Conservation (phyloP, 257 asterid species). For the Capsicum rhomboideum region DNA sequence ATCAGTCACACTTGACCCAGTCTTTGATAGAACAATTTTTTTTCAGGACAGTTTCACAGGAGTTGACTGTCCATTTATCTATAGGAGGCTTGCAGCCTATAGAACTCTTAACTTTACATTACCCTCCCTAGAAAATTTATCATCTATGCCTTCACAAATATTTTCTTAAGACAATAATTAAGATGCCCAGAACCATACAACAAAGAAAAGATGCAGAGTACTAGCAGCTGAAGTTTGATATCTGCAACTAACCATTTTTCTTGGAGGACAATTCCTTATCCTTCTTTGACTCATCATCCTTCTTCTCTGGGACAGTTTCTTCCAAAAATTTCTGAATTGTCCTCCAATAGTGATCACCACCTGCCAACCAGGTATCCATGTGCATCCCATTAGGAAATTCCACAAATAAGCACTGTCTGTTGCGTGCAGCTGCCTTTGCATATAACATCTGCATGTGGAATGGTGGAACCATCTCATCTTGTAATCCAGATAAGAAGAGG, state of each 20-base stretch:
- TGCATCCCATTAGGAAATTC: conserved; percentile 93
- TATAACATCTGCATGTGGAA: conserved; percentile 86
- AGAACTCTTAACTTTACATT: background rate
- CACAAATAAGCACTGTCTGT: conserved; percentile 56
- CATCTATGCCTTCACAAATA: background rate
- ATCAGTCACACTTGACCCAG: background rate
- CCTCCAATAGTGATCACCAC: conserved; percentile 91
- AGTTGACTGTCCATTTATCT: background rate
- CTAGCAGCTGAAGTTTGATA: background rate
- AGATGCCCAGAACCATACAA: background rate
- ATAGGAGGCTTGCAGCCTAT: background rate
- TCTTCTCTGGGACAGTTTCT: conserved; percentile 44
- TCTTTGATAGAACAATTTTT: background rate
- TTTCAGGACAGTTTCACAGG: background rate
- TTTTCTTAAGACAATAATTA: background rate
- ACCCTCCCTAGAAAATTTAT: background rate
- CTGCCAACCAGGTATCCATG: conserved; percentile 93
- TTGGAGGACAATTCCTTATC: conserved; percentile 25
- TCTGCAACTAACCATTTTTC: conserved; percentile 28
- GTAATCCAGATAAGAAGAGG: conserved; percentile 87
- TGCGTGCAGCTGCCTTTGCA: conserved; percentile 90
- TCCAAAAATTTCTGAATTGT: conserved; percentile 62
- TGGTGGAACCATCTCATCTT: conserved; percentile 97
- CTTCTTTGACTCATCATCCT: conserved; percentile 32
- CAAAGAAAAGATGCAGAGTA: background rate